A percentile compares a stretch with the other conserved stretches of the same genome.
phyloP scores from a whole-genome alignment of 1,284 basidiomycete species.

The Trametes hirsuta region DNA sequence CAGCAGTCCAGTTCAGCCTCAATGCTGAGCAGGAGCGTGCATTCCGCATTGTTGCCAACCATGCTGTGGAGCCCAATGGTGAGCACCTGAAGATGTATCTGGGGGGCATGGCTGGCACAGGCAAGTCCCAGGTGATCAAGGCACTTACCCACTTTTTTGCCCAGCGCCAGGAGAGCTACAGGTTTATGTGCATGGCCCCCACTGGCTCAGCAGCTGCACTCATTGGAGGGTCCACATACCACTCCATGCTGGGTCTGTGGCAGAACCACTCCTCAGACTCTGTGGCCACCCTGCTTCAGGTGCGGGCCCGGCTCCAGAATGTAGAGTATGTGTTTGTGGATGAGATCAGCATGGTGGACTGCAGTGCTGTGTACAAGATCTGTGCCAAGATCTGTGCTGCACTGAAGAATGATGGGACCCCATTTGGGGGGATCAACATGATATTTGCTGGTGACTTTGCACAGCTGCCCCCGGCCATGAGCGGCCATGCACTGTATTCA shows the following conservation, averaged over 20 bases:
- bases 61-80: constrained; percentile 21
- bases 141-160: constrained; percentile 38
- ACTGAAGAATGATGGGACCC: constrained; percentile 10
- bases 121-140: constrained; percentile 45
- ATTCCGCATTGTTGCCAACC: too few relatives aligned
- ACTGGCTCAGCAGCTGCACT: constrained; percentile 42
- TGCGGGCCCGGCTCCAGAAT: constrained; percentile 25
- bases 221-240: constrained; percentile 43
- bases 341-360: constrained; percentile 42
- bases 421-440: constrained; percentile 32
- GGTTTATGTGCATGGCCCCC: constrained; percentile 38
- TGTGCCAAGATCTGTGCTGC: constrained; percentile 14
- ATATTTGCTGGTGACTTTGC: constrained; percentile 35
- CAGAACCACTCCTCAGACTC: neutral
- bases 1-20: too few relatives aligned
- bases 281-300: constrained; percentile 3
- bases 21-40: too few relatives aligned
- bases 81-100: constrained; percentile 29
- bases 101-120: neutral
- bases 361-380: constrained; percentile 32
- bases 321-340: constrained; percentile 42
- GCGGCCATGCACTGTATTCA: constrained; percentile 25
- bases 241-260: constrained; percentile 43
- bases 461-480: constrained; percentile 30
- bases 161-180: constrained; percentile 25